Conservation (phyloP, 176 grass and related monocot genomes). For the Olyra latifolia region DNA sequence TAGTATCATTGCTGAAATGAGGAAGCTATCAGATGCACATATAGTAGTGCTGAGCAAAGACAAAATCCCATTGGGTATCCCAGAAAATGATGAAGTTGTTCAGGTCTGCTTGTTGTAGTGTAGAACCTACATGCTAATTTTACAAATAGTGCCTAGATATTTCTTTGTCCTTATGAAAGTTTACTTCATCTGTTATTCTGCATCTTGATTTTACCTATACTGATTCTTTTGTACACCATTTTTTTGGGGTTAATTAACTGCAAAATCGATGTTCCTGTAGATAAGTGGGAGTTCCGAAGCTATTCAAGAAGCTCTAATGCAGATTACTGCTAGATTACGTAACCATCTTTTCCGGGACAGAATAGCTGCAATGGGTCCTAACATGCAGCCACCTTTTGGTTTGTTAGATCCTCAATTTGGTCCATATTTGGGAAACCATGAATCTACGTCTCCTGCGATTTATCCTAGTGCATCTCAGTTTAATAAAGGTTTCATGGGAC, state of each 20-base stretch:
- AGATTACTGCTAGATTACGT: conserved; percentile 81
- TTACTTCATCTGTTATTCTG: conserved; percentile 5
- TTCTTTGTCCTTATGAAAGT: background rate
- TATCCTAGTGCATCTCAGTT: conserved; percentile 47
- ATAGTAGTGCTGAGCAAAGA: conserved; percentile 82
- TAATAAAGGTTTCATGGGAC: conserved; percentile 65
- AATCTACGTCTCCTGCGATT: conserved; percentile 51
- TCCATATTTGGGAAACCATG: conserved; percentile 54
- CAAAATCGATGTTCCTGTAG: conserved; percentile 42
- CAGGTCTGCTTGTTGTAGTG: conserved; percentile 53
- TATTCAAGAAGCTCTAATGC: conserved; percentile 88
- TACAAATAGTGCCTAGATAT: background rate
- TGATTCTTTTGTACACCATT: background rate
- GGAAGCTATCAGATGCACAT: conserved; percentile 84
- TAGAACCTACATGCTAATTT: background rate
- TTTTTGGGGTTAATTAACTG: conserved; percentile 20
- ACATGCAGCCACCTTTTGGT: conserved; percentile 58
- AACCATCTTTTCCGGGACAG: conserved; percentile 83
- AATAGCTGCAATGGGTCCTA: conserved; percentile 45
- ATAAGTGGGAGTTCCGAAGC: conserved; percentile 71
- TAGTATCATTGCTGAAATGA: conserved; percentile 88
- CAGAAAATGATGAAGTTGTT: conserved; percentile 76
- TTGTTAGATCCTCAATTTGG: conserved; percentile 66
- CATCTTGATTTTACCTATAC: conserved; percentile 21
- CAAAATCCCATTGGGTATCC: conserved; percentile 62